These are phyloP conservation scores for Symmetrospora coprosmae DNA, from an alignment of 768 basidiomycete genomes.

Conservation along the genomic window DNA sequence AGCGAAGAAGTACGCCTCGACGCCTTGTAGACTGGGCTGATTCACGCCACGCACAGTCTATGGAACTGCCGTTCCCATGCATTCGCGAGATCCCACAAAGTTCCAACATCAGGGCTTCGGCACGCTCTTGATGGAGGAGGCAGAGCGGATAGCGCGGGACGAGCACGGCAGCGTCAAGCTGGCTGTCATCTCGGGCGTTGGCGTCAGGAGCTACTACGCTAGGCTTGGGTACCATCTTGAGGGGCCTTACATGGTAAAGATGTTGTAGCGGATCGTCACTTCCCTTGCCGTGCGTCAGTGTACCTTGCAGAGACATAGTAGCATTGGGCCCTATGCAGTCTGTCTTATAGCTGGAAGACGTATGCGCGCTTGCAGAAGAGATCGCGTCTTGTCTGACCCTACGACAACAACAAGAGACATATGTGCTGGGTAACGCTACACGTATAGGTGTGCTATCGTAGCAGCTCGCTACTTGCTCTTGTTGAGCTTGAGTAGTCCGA, in stretches of 20 bases:
- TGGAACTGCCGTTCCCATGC: conserved; percentile 92
- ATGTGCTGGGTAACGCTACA: background rate
- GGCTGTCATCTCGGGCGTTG: conserved; percentile 95
- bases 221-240: conserved; percentile 79
- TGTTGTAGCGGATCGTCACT: background rate
- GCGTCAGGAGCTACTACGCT: conserved; percentile 91
- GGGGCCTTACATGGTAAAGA: conserved; percentile 83
- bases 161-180: conserved; percentile 92
- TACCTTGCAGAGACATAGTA: too few species aligned
- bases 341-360: background rate
- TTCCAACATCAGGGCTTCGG: conserved; percentile 63
- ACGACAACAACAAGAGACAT: background rate
- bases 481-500: conserved; percentile 11
- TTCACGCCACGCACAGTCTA: conserved; percentile 48
- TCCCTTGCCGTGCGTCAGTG: too few species aligned
- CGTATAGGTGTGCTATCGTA: background rate
- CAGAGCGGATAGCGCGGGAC: conserved; percentile 89
- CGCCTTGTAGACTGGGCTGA: background rate
- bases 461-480: background rate
- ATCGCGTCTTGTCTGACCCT: background rate
- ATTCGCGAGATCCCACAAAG: conserved; percentile 91
- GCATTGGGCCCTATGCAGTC: too few species aligned
- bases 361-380: background rate
- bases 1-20: background rate
- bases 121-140: conserved; percentile 95